Evolutionary conservation across 1,284 basidiomycete genomes (phyloP), one percentile per base, ranked within the genome.

Genomic region (Pyrrhoderma noxium): DNA sequence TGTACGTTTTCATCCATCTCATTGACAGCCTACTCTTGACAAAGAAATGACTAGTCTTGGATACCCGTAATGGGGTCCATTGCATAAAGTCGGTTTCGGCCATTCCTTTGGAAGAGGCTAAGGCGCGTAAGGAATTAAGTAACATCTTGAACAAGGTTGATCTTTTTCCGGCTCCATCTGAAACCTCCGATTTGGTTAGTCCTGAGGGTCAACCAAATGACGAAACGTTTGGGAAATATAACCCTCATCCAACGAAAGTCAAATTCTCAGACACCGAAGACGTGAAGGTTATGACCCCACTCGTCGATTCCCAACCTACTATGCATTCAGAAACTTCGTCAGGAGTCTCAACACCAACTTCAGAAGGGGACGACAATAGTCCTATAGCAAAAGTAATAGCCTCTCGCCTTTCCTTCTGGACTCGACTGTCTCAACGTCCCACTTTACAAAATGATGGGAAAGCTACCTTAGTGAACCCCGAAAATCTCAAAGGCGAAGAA

Each of bases 361-460:
- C 79, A 1, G 74, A 75, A 42, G 65, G 72, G 18, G 73, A 76
- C 11, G 64, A 68, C 3, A 65, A 68, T 19, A 69, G 69, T 3
- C 71, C 76, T 11, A 69, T 86, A 4, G 75, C 77, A 39, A 84
- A 81, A 61, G 74, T 76, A 1, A 64, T 89, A 11, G 76, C 82
- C 4, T 69, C 72, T 13, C 75, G 80, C 42, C 69, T 88, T 35
- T 85, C 85, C 1, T 89, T 89, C 61, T 89, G 87, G 86, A 77
- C 69, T 48, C 68, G 72, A 43, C 61, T 77, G 11, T 71, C 78
- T 9, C 75, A 70, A 58, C 69, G 73, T 51, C 67, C 60, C 36
- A 65, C 64, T 59, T 53, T 45, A 49, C 55, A 47, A 22, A 16
- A 25, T 38, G 16, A 46, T 38, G n/a, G 52, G 47, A 37, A 41